phyloP scores from a whole-genome alignment of 208 protist species.

The Leishmania gerbilli region DNA sequence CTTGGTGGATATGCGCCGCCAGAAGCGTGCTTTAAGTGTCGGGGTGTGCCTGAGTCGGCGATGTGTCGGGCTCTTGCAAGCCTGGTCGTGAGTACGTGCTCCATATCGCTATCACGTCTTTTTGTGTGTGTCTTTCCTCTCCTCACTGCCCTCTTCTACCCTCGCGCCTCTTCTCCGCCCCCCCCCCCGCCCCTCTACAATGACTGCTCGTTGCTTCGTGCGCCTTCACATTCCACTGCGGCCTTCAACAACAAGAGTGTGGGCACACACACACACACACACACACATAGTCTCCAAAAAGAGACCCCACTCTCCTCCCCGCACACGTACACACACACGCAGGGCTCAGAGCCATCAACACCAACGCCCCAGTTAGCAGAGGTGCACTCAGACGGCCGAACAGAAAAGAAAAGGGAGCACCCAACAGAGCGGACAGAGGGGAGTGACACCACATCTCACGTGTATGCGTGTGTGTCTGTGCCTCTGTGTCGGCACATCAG shows the following conservation, averaged over 20 bases:
- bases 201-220: background rate
- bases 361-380: background rate
- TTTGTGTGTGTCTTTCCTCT: background rate
- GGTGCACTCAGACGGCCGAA: background rate
- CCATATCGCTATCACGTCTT: background rate
- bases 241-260: background rate
- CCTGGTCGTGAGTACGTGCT: background rate
- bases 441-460: background rate
- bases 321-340: slow-evolving; percentile 1
- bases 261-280: background rate
- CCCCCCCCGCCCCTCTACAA: background rate
- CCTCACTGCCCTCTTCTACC: background rate
- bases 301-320: background rate
- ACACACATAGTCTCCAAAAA: background rate
- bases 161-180: background rate
- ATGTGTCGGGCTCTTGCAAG: background rate
- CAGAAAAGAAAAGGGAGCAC: background rate
- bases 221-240: background rate
- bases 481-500: background rate
- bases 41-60: background rate
- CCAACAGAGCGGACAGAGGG: background rate
- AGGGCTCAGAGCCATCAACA: background rate
- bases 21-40: background rate
- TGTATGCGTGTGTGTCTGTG: background rate
- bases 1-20: background rate